Evolutionary conservation across 345 rosid species (phyloP), one percentile per base, ranked within the genome.

Genomic region (Mallotus nudiflorus): DNA sequence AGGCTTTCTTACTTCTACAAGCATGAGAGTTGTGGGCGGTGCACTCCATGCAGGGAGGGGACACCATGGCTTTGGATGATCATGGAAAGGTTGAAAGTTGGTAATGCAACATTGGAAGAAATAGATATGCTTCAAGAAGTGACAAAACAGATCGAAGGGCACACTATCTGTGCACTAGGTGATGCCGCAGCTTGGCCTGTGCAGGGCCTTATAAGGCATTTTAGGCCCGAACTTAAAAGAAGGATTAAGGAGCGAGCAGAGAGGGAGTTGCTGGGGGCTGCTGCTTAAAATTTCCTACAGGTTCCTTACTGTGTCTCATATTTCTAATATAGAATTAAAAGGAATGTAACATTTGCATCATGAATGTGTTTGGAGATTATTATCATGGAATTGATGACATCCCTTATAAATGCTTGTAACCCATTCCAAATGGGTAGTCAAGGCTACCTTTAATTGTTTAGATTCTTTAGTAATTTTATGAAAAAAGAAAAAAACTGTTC

Each of bases 131-230:
- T 95, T 68, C 99, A 92, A 72, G 99, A 95, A 84, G 87, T 95
- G 72, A 95, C 99, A 59, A 92, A 92, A 66, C 98, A 95, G 85
- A 95, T 95, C 58, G 98, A 95, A 82, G 99, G 99, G 66, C 97
- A 95, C 78, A 95, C 99, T n/a, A 92, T 92, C 62, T 89, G 99
- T 74, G 99, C 99, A 14, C 74, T 92, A 74, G 99, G 99, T 75
- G 99, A 95, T 86, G 99, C 99, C 42, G 98, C 98, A 55, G 99
- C 99, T 66, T 95, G 99, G 99, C 99, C 97, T 40, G 99, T 92
- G 67, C 98, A 95, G 75, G 99, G 99, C 80, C 90, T 95, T 50
- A 95, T 92, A 46, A 74, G 97, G 73, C 98, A 95, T 69, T 95
- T 95, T 78, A 89, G 99, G 88, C 98, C 99, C 52, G 98, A 92